Evolutionary conservation across 2,329 filamentous ascomycete species (phyloP).

Genomic region (Curvularia verruculosa): DNA sequence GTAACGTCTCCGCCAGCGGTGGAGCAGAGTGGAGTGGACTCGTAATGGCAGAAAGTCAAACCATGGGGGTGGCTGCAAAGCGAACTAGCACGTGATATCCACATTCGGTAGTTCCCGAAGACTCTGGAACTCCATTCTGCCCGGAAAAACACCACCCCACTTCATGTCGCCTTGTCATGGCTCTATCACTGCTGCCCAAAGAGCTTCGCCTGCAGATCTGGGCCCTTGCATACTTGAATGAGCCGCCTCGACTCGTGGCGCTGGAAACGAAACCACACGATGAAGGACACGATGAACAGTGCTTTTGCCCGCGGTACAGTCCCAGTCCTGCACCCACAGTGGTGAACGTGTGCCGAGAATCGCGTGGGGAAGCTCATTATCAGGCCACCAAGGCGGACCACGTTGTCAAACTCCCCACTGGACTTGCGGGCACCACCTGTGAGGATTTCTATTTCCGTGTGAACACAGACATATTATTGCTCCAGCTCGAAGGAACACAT

Average conservation of each 20-base stretch:
- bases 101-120: constrained; percentile 4
- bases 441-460: constrained; percentile 28
- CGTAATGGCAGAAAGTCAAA: constrained; percentile 12
- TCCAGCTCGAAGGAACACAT: constrained; percentile 18
- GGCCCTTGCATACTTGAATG: constrained; percentile 24
- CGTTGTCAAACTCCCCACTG: constrained; percentile 17
- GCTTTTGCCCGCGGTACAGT: constrained; percentile 31
- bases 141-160: background rate
- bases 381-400: constrained; percentile 24
- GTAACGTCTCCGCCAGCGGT: constrained; percentile 13
- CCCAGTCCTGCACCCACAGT: constrained; percentile 24
- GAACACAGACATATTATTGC: constrained; percentile 26
- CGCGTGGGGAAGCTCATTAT: constrained; percentile 26
- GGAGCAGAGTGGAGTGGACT: constrained; percentile 17
- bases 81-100: constrained; percentile 9
- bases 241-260: constrained; percentile 28
- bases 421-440: background rate
- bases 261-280: constrained; percentile 24
- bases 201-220: constrained; percentile 34
- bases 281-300: constrained; percentile 23
- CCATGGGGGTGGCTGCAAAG: constrained; percentile 2
- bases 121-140: constrained; percentile 2
- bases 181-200: constrained; percentile 28
- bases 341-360: constrained; percentile 28
- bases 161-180: constrained; percentile 19